phyloP scores from a whole-genome alignment of 202 grass and related monocot species.

The Panicum hallii region DNA sequence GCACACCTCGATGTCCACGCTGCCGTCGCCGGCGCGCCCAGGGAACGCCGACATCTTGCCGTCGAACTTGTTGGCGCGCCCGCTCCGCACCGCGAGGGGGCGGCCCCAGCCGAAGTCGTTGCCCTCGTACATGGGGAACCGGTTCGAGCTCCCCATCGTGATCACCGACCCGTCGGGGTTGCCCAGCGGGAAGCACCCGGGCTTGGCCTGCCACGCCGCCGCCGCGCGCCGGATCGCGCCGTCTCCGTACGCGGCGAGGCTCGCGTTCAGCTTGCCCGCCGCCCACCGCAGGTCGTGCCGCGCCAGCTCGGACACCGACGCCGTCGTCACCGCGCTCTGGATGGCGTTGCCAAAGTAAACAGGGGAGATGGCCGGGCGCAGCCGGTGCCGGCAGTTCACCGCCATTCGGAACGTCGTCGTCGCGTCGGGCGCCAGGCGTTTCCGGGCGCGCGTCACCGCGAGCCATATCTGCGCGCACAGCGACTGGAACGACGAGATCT shows the following conservation, averaged over 20 bases:
- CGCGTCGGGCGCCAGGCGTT: conserved; percentile 53
- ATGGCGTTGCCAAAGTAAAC: conserved; percentile 98
- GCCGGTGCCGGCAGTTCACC: conserved; percentile 86
- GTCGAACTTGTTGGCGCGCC: conserved; percentile 94
- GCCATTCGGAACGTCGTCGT: conserved; percentile 90
- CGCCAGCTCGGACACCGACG: conserved; percentile 74
- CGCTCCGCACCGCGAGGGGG: conserved; percentile 78
- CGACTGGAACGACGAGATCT: conserved; percentile 97
- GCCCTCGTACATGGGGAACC: conserved; percentile 95
- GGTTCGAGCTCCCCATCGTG: conserved; percentile 94
- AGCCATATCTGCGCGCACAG: conserved; percentile 87
- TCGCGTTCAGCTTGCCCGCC: conserved; percentile 64
- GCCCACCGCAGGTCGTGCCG: conserved; percentile 67
- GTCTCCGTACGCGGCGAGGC: conserved; percentile 64
- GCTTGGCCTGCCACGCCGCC: conserved; percentile 75
- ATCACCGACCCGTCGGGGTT: conserved; percentile 93
- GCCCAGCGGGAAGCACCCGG: conserved; percentile 91
- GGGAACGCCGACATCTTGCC: conserved; percentile 99
- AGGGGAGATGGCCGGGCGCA: conserved; percentile 60
- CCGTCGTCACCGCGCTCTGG: conserved; percentile 83
- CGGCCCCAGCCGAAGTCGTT: conserved; percentile 97
- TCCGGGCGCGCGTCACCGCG: conserved; percentile 77
- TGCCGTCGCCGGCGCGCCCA: conserved; percentile 58
- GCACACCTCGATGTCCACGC: conserved; percentile 92
- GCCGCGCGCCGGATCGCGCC: conserved; percentile 51